phyloP scores from a whole-genome alignment of 768 basidiomycete species.

The Tricholoma sp. region DNA sequence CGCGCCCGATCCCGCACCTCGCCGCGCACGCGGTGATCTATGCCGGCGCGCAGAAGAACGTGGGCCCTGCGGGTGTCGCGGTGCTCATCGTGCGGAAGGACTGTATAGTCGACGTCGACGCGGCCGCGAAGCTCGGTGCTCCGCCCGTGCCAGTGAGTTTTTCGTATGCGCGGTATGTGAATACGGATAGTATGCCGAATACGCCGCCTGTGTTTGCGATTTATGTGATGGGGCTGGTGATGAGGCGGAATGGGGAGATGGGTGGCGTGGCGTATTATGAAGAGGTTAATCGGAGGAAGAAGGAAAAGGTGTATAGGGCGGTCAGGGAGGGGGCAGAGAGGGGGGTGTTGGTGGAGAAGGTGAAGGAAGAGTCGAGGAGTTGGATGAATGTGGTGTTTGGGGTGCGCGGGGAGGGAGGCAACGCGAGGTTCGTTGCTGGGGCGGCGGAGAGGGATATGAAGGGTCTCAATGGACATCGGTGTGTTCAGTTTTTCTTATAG shows the following conservation, averaged over 20 bases:
- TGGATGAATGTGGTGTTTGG: conserved; percentile 97
- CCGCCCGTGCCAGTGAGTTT: conserved; percentile 72
- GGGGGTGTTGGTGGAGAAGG: conserved; percentile 69
- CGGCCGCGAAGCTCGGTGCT: conserved; percentile 68
- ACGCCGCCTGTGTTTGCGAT: conserved; percentile 91
- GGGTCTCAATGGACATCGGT: conserved; percentile 92
- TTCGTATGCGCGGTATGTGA: conserved; percentile 78
- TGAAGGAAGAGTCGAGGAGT: conserved; percentile 72
- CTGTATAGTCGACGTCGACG: conserved; percentile 86
- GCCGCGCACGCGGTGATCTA: conserved; percentile 92
- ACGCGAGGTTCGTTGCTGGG: conserved; percentile 74
- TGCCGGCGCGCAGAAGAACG: conserved; percentile 97
- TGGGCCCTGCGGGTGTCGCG: conserved; percentile 91
- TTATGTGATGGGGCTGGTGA: conserved; percentile 85
- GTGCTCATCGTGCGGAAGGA: conserved; percentile 94
- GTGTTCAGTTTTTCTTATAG: conserved; percentile 21
- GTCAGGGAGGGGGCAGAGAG: conserved; percentile 65
- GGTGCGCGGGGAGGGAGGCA: conserved; percentile 62
- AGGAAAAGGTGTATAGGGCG: conserved; percentile 68
- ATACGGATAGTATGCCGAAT: conserved; percentile 78
- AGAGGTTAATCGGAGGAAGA: conserved; percentile 64
- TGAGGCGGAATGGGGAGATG: conserved; percentile 59
- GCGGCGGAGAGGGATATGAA: conserved; percentile 79
- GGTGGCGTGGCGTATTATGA: conserved; percentile 68
- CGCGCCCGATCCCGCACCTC: conserved; percentile 82